Base-by-base conservation (phyloP, 1,284 basidiomycete genomes). In the Pseudozyma tsukubaensis region DNA sequence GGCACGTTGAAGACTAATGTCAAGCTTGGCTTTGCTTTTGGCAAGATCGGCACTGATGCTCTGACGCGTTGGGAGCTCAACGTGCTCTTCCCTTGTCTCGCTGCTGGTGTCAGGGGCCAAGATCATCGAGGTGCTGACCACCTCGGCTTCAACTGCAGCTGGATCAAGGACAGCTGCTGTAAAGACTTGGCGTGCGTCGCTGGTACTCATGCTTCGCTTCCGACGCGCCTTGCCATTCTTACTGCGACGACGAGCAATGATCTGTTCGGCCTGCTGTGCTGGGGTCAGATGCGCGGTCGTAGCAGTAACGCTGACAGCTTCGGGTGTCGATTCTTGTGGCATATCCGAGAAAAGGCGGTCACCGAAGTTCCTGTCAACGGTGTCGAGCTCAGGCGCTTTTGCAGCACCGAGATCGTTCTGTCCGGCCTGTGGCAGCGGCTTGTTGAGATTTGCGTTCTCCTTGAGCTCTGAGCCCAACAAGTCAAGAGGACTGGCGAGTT, bases 221-320 rank as follows among this genome's bases (percentile, higher is more conserved):
- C 73, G 53, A 47, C 57, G 44, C 0, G 53, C 62, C 45, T 65
- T 64, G 14, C 63, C 74, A 44, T 78, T 75, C 62, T 81, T 82
- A 68, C 70, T 76, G 16, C 79, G 65, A 5, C 79, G 61, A 0
- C 79, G 69, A 16, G 76, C 74, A 39, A 81, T 80, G 65, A 81
- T 80, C 47, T 69, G 66, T 40, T 80, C 78, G 29, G 77, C 78
- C n/a, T 78, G 72, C 61, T 81, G 68, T 3, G 62, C 69, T 3
- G 80, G 80, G 3, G 78, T 80, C 32, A 81, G 48, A 16, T 69
- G 69, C 21, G 50, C 39, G 2, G 64, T 50, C 21, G 59, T 36
- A 1, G 34, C 12, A 14, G 45, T 24, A 14, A 5, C 39, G 9
- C 12, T 35, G 13, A 44, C 32, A n/a, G 13, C 21, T 11, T 40